These are phyloP conservation scores for Kodamaea restingae DNA, from an alignment of 805 yeast species.

Conservation along the genomic window DNA sequence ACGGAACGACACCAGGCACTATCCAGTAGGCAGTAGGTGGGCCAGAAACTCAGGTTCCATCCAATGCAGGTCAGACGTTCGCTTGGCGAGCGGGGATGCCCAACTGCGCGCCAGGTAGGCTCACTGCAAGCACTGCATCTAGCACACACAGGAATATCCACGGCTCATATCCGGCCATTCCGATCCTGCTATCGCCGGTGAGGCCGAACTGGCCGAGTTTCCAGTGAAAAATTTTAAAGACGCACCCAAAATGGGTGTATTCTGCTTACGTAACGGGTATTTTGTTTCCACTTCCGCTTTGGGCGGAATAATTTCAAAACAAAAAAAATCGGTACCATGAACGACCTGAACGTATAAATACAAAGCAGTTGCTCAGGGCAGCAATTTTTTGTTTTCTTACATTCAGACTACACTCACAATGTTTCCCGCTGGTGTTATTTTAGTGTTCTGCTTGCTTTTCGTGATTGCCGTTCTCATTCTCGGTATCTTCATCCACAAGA, in stretches of 20 bases:
- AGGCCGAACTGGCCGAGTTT: slow-evolving; percentile 3
- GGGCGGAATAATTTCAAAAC: slow-evolving; percentile 4
- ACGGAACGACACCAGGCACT: not conserved
- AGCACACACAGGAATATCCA: not conserved
- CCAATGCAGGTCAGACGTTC: no score
- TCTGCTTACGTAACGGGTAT: slow-evolving; percentile 1
- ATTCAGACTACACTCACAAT: slow-evolving; percentile 26
- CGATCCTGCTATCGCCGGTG: not conserved
- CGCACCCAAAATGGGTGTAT: slow-evolving; percentile 1
- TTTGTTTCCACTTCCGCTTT: slow-evolving; percentile 2
- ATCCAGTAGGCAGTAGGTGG: no score
- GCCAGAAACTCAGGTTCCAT: no score
- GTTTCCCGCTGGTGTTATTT: slow-evolving; percentile 74
- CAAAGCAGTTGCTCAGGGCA: slow-evolving; percentile 4
- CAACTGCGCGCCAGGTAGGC: no score
- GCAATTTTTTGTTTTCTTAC: slow-evolving; percentile 8
- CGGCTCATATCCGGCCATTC: slow-evolving; percentile 2
- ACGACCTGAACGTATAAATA: slow-evolving; percentile 9
- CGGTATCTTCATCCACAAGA: slow-evolving; percentile 38
- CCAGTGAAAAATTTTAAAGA: slow-evolving; percentile 1
- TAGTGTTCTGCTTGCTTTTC: slow-evolving; percentile 58
- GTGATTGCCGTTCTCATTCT: slow-evolving; percentile 37
- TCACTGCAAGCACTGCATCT: no score
- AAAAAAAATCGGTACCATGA: slow-evolving; percentile 4
- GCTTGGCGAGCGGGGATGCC: no score